Percentiles rank a stretch among this genome's conserved stretches.
Conservation (phyloP, 768 basidiomycete genomes). For the Calocybe cyanea region DNA sequence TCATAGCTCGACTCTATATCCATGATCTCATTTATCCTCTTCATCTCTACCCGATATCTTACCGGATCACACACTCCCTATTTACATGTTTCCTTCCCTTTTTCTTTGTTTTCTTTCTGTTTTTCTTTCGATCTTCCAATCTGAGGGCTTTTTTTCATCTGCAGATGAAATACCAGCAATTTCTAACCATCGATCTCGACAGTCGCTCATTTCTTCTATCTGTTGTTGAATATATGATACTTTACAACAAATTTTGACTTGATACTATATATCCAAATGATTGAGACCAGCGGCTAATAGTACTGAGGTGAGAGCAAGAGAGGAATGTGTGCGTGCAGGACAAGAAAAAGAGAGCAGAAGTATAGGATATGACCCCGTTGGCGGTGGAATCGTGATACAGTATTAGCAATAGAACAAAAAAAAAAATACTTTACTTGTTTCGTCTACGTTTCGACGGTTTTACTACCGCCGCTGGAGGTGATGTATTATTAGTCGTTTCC, state of each 20-base stretch:
- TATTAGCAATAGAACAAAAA: not conserved
- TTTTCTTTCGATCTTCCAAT: not conserved
- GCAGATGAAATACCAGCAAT: not conserved
- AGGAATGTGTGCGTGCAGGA: too few species aligned
- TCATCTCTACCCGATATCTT: not conserved
- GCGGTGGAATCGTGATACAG: too few species aligned
- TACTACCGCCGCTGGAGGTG: not conserved
- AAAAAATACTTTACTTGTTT: constrained; percentile 15
- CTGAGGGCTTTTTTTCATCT: not conserved
- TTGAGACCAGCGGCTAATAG: constrained; percentile 1
- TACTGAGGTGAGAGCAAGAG: not conserved
- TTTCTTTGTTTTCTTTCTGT: not conserved
- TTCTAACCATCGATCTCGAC: constrained; percentile 1
- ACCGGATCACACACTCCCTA: not conserved
- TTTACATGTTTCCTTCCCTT: not conserved
- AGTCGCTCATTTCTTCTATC: constrained; percentile 9
- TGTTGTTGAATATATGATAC: constrained; percentile 13
- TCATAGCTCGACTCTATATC: not conserved
- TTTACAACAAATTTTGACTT: constrained; percentile 15
- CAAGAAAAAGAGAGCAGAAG: not conserved
- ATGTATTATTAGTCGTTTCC: not conserved
- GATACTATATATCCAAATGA: too few species aligned
- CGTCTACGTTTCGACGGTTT: constrained; percentile 16
- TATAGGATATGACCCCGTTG: not conserved
- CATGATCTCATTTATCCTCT: not conserved